Conservation (phyloP, 2,329 filamentous ascomycete species). For the Neofusicoccum cordaticola region DNA sequence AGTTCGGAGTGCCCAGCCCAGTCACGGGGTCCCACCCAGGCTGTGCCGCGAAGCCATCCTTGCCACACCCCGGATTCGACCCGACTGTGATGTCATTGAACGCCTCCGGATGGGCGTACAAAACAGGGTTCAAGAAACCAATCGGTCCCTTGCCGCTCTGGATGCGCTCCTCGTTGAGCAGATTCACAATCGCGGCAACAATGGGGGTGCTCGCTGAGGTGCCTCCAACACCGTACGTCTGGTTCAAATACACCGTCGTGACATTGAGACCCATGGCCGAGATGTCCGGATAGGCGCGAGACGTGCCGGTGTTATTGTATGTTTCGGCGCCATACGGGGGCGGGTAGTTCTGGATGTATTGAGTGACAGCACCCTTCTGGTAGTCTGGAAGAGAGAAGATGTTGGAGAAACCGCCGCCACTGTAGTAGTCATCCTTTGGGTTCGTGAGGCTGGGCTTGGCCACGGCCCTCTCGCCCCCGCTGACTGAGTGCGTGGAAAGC, state of each 20-base stretch:
- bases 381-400: conserved; percentile 35
- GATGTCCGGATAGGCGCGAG: conserved; percentile 23
- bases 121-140: conserved; percentile 43
- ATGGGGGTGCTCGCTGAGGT: conserved; percentile 53
- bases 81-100: conserved; percentile 25
- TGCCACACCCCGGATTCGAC: conserved; percentile 23
- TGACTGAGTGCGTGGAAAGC: conserved; percentile 1
- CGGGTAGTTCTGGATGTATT: conserved; percentile 29
- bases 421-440: conserved; percentile 9
- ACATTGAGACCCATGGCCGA: conserved; percentile 42
- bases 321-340: conserved; percentile 22
- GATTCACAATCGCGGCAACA: conserved; percentile 48
- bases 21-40: conserved; percentile 42
- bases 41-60: conserved; percentile 20
- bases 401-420: conserved; percentile 40
- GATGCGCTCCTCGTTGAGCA: conserved; percentile 43
- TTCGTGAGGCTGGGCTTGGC: conserved; percentile 15
- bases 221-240: conserved; percentile 39
- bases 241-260: conserved; percentile 31
- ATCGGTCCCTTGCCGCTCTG: conserved; percentile 37
- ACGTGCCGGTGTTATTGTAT: conserved; percentile 31
- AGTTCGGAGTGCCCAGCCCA: conserved; percentile 49
- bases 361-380: conserved; percentile 36
- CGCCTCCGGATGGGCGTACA: conserved; percentile 43
- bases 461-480: conserved; percentile 21